Base-by-base conservation (phyloP, 2,329 filamentous ascomycete genomes). In the Penicillium sumatraense region DNA sequence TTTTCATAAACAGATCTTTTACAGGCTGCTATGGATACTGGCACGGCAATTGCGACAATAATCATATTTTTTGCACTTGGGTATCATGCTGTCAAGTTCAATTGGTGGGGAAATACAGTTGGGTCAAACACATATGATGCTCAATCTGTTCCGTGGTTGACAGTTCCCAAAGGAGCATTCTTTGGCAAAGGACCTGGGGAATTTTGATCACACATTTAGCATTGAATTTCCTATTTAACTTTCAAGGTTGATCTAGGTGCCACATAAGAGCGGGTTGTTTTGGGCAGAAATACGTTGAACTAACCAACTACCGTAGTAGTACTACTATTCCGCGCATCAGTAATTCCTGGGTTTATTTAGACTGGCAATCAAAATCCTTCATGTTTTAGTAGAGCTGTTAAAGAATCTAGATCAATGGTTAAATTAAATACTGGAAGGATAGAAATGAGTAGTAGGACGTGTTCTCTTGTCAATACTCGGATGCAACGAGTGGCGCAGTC, bases 71-170 rank as follows among this genome's bases (percentile, higher is more conserved):
- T 71, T 46, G 68, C 66, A 0, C 57, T 72, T 4, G 68, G 67
- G 11, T 74, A 73, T 20, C 65, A 70, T 21, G 59, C 62, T 20
- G 59, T 69, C 21, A 64, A 46, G 11, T 60, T 72, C 46, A 67
- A 60, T 11, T 73, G 71, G 71, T 73, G 71, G 71, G 71, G 71
- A 1, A 73, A 73, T 23, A 70, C 55, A 0, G 72, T 74, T 1
- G 70, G 72, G 9, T 64, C 66, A 0, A 58, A 73, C 52, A 75
- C 72, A 0, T 65, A 69, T 35, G 72, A 75, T 63, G 31, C 68
- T 2, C 70, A 74, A 5, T 71, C 67, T 0, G 66, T 69, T 18
- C 72, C 72, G 5, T 52, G 49, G 41, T 24, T 52, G 21, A 36
- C 29, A 5, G 49, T 52, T 21, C 40, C 49, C 21, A 18, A 27